Evolutionary conservation across 2,329 filamentous ascomycete species (phyloP), one percentile per base, ranked within the genome.

Genomic region (Aspergillus aculeatinus): DNA sequence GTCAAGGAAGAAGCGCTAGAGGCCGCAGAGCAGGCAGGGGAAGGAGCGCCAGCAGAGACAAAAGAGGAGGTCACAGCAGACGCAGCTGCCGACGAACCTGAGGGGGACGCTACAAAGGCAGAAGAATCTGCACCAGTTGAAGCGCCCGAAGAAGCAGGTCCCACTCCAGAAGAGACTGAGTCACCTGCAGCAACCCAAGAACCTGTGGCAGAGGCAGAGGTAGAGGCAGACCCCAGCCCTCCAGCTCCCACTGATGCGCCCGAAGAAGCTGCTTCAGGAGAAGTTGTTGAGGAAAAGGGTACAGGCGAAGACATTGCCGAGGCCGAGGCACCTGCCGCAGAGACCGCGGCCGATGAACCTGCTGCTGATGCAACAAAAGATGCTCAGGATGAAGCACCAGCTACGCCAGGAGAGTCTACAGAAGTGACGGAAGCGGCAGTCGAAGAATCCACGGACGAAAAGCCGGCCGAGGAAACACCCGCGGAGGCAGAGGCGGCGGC

Each of bases 201-300:
- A 25, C 23, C 44, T 7, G 21, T 44, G 48, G 25, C 48, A 5
- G 53, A 51, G n/a, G 58, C 25, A 27, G 27, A 27, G 27, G 27
- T 7, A 23, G 23, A 23, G 27, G 27, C 27, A n/a, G 58, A 51
- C 2, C 27, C 48, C 14, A 60, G 62, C 47, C 59, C 63, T 10
- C 14, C 51, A 10, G 29, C 48, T 12, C 14, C 56, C 19, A 62
- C 66, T 48, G 61, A 64, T 5, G 42, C 57, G 60, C 48, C 59
- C 25, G 62, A 63, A 25, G 53, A 63, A 47, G 42, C 63, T 33
- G 58, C 67, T 27, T 50, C 63, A 42, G 63, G 64, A 31, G 51
- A 63, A 58, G 27, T 51, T 19, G 14, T 42, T 19, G 29, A 42
- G 6, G 52, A 10, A 31, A 23, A 51, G 49, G 23, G n/a, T 23